These are phyloP conservation scores for Pseudocercospora cruenta DNA, from an alignment of 2,329 filamentous ascomycete genomes.

Conservation along the genomic window DNA sequence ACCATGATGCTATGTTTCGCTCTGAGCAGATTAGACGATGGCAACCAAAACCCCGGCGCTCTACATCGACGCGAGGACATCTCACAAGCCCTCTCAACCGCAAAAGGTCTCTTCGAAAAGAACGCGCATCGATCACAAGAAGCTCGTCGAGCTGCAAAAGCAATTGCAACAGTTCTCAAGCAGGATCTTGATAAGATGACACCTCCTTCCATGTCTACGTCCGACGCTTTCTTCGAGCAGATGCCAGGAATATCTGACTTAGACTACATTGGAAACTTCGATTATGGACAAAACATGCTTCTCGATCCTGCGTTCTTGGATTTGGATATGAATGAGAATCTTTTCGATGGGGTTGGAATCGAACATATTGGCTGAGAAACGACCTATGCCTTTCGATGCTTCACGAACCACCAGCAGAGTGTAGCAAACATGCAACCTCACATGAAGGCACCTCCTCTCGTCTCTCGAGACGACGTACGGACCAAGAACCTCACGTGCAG, in stretches of 20 bases:
- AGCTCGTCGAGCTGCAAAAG: neutral
- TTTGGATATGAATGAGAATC: neutral
- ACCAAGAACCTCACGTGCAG: neutral
- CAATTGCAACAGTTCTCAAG: neutral
- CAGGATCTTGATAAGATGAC: conserved; percentile 1
- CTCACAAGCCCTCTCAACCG: neutral
- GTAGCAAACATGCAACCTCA: neutral
- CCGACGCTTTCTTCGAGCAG: neutral
- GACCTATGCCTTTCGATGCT: neutral
- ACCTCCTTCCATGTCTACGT: neutral
- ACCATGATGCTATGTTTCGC: conserved; percentile 12
- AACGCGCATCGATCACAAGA: neutral
- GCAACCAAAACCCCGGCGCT: neutral
- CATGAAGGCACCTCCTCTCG: neutral
- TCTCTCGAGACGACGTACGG: too few species aligned
- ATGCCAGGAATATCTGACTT: neutral
- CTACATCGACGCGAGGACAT: neutral
- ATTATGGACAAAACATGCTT: conserved; percentile 2
- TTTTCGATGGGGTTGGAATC: neutral
- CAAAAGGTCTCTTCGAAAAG: neutral
- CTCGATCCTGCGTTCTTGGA: neutral
- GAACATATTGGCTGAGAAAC: neutral
- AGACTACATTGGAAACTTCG: neutral
- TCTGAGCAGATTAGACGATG: neutral
- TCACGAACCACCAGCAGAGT: neutral